Base-by-base conservation (phyloP, 2,329 filamentous ascomycete species). In the Monilinia polystroma region DNA sequence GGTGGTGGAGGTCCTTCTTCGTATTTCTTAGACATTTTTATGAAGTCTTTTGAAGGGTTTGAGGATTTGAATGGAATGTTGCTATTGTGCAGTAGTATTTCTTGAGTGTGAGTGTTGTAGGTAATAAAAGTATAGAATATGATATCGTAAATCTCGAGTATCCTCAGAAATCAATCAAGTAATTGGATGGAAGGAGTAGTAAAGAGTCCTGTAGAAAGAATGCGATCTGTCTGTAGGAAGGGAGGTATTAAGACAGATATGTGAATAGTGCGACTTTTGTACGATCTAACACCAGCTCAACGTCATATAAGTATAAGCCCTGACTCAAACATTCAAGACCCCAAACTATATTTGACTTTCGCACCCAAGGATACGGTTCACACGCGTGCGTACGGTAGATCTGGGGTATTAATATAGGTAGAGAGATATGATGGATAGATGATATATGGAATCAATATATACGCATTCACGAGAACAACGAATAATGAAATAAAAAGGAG, bases 1-100 rank as follows among this genome's bases (percentile, higher is more conserved):
- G 73, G 72, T 11, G 73, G 73, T 23, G 73, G 71, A 35, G 72
- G 68, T 29, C 64, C 64, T 32, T 65, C 63, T 60, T 45, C 68
- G 67, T 74, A 69, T 64, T 68, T 66, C 18, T 66, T 65, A n/a
- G 70, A 64, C 70, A 71, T 73, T 38, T 53, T 66, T 55, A 29
- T 56, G 49, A 43, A n/a, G 26, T 49, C n/a, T 38, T 35, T 6
- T 35, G 32, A 8, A 35, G 32, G 3, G 3, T 11, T 23, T 26
- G 35, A 23, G 47, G 47, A 23, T 23, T 51, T 16, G 43, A 45
- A 16, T 2, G 43, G 14, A 10, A 45, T 45, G 14, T 45, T 45
- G 43, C 0, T 45, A 10, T 45, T 14, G 18, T 45, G 43, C 12
- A 16, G 12, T 45, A 16, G 12, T 45, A 18, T 12, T 18, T 45